These are phyloP conservation scores for Phyllosticta ampelicida DNA, from an alignment of 2,329 filamentous ascomycete genomes.

Conservation along the genomic window DNA sequence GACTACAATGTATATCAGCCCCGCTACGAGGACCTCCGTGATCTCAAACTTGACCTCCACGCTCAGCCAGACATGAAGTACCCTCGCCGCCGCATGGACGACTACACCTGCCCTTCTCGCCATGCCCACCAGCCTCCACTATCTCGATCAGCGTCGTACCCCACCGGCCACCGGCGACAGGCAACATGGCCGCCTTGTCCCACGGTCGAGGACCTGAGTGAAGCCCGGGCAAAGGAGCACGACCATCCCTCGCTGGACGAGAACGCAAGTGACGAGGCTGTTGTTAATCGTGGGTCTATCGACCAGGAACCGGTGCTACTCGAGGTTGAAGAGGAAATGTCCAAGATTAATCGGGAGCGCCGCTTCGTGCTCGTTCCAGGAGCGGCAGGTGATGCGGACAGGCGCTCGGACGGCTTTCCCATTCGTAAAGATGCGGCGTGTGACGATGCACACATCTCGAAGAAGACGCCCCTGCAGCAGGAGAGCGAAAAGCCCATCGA, in stretches of 20 bases:
- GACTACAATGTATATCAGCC: constrained; percentile 3
- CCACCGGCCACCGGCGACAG: constrained; percentile 11
- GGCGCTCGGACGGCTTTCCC: background rate
- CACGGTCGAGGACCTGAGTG: constrained; percentile 56
- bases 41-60: background rate
- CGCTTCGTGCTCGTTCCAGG: constrained; percentile 50
- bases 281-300: constrained; percentile 48
- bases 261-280: constrained; percentile 42
- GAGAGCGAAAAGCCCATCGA: constrained; percentile 30
- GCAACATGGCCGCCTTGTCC: constrained; percentile 48
- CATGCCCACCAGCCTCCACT: constrained; percentile 4
- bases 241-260: constrained; percentile 22
- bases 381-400: constrained; percentile 15
- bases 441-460: constrained; percentile 9
- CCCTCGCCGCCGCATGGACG: background rate
- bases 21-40: constrained; percentile 2
- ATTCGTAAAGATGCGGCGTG: background rate
- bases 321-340: constrained; percentile 39
- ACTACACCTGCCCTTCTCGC: background rate
- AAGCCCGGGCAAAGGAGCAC: constrained; percentile 49
- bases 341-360: constrained; percentile 44
- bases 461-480: constrained; percentile 26
- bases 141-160: constrained; percentile 5
- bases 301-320: constrained; percentile 60
- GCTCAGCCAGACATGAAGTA: background rate